Percentiles rank a stretch among this genome's conserved stretches.
Conservation (phyloP, 305 asterid genomes). For the Fraxinus sp. region DNA sequence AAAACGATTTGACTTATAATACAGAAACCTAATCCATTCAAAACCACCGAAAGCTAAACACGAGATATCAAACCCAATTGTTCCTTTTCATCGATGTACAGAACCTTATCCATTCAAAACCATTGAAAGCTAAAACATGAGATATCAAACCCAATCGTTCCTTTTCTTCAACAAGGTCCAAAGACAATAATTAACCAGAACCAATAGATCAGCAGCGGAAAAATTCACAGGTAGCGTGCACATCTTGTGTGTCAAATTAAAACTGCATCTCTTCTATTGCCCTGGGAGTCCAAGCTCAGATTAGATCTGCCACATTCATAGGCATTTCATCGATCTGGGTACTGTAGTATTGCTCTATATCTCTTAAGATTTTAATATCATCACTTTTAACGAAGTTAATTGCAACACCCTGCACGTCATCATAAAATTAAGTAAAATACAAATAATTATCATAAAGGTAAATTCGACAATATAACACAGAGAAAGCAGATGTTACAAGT, state of each 20-base stretch:
- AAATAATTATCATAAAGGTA: background rate
- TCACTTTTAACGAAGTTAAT: constrained; percentile 87
- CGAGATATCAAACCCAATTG: background rate
- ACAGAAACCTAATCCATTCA: background rate
- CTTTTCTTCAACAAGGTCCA: background rate
- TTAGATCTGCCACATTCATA: constrained; percentile 90
- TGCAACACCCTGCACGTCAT: constrained; percentile 78
- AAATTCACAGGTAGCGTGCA: background rate
- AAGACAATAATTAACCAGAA: background rate
- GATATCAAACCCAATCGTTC: background rate
- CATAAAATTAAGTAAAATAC: background rate
- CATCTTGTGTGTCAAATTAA: background rate
- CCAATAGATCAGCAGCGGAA: background rate
- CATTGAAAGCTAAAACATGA: background rate
- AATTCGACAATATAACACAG: background rate
- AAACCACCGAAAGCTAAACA: background rate
- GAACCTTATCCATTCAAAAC: background rate
- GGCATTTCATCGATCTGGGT: constrained; percentile 98
- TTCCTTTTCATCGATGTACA: background rate
- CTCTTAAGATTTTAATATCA: constrained; percentile 88
- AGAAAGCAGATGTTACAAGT: background rate
- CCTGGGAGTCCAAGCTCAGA: constrained; percentile 27
- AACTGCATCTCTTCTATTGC: constrained; percentile 1
- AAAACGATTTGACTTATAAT: background rate
- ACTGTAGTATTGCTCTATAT: constrained; percentile 88